Percentiles rank a stretch among this genome's conserved stretches.
Evolutionary conservation across 352 stramenopile species (phyloP).

Genomic region (Phytophthora hibernalis): DNA sequence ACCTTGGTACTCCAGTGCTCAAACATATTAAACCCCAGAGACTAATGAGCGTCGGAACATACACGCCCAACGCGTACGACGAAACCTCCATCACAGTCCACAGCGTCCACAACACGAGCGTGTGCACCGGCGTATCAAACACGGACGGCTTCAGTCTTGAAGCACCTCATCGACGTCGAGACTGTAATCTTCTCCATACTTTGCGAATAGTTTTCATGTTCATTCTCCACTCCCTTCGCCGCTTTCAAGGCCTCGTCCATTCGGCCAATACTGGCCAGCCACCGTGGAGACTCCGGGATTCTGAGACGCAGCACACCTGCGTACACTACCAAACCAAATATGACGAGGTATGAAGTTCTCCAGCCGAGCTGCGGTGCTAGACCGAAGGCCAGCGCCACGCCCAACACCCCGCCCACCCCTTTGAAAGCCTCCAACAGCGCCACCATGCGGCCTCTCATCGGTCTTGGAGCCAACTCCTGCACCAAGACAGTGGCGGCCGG

Average conservation of each 20-base stretch:
- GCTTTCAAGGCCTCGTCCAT: conserved; percentile 35
- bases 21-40: conserved; percentile 48
- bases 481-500: conserved; percentile 41
- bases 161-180: not conserved
- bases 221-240: conserved; percentile 25
- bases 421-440: conserved; percentile 53
- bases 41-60: conserved; percentile 41
- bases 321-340: conserved; percentile 38
- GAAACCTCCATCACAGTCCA: conserved; percentile 33
- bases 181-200: not conserved
- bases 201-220: conserved; percentile 5
- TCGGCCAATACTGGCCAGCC: conserved; percentile 43
- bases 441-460: conserved; percentile 39
- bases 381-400: conserved; percentile 40
- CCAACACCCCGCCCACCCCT: conserved; percentile 41
- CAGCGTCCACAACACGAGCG: conserved; percentile 23
- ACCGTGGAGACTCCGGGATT: conserved; percentile 55
- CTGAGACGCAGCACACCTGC: conserved; percentile 27
- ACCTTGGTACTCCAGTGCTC: conserved; percentile 29
- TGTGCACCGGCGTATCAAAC: not conserved
- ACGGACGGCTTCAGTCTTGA: not conserved
- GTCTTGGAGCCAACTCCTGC: conserved; percentile 43
- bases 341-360: conserved; percentile 41
- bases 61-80: conserved; percentile 32
- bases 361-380: conserved; percentile 41